A percentile compares a stretch with the other conserved stretches of the same genome.
phyloP scores from a whole-genome alignment of 2,329 filamentous ascomycete genomes.

The Leptographium wingfieldii region DNA sequence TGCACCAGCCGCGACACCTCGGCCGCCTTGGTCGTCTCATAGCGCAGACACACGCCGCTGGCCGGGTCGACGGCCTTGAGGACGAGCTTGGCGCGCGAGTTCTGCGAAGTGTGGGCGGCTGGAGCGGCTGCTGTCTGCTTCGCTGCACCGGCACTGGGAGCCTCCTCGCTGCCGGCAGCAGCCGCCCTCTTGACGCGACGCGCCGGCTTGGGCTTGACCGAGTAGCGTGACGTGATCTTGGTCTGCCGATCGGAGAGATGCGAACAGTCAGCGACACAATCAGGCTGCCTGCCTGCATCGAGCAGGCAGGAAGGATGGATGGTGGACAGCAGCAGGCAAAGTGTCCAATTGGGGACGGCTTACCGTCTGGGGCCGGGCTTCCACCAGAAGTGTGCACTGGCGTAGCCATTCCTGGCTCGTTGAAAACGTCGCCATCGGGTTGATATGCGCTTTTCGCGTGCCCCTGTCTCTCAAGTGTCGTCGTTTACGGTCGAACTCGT shows the following conservation, averaged over 20 bases:
- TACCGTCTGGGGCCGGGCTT: slow-evolving; percentile 78
- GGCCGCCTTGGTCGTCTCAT: slow-evolving; percentile 78
- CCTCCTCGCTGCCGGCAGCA: slow-evolving; percentile 9
- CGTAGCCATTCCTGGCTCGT: slow-evolving; percentile 86
- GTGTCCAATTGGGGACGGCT: slow-evolving; percentile 17
- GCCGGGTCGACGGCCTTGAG: slow-evolving; percentile 83
- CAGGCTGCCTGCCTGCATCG: neutral
- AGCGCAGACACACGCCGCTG: slow-evolving; percentile 76
- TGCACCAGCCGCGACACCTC: slow-evolving; percentile 77
- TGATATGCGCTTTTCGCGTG: slow-evolving; percentile 12
- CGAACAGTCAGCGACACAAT: too few species aligned
- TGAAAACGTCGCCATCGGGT: slow-evolving; percentile 61
- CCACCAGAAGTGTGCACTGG: slow-evolving; percentile 72
- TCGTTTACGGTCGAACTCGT: neutral
- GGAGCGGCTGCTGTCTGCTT: slow-evolving; percentile 16
- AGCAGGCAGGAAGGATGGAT: neutral
- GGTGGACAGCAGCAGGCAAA: neutral
- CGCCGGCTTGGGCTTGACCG: slow-evolving; percentile 38
- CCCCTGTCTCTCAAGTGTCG: neutral
- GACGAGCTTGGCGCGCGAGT: slow-evolving; percentile 55
- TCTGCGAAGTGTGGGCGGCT: slow-evolving; percentile 19
- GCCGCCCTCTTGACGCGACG: slow-evolving; percentile 13
- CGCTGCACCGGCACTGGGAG: slow-evolving; percentile 12
- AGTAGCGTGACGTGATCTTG: slow-evolving; percentile 86
- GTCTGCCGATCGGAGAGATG: slow-evolving; percentile 41